These are phyloP conservation scores for Colletotrichum kahawae DNA, from an alignment of 2,329 filamentous ascomycete genomes.

Conservation along the genomic window DNA sequence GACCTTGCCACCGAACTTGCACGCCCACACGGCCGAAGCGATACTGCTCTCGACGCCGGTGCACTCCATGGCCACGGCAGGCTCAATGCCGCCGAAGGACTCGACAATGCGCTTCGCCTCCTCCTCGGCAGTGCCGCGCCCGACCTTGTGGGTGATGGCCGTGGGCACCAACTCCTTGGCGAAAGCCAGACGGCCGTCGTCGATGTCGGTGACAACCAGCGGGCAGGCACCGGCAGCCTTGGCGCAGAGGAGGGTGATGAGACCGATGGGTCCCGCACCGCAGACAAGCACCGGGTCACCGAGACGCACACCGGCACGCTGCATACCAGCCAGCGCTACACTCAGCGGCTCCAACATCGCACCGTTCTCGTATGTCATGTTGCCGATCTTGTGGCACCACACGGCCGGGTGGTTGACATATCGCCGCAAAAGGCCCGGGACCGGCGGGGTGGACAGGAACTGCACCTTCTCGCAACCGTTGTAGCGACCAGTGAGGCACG, in stretches of 20 bases:
- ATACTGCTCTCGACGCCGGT: slow-evolving; percentile 94
- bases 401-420: slow-evolving; percentile 94
- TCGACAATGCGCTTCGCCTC: slow-evolving; percentile 71
- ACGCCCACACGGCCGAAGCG: slow-evolving; percentile 82
- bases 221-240: slow-evolving; percentile 88
- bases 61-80: slow-evolving; percentile 85
- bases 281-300: slow-evolving; percentile 90
- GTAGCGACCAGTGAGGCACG: slow-evolving; percentile 90
- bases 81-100: slow-evolving; percentile 79
- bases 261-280: slow-evolving; percentile 91
- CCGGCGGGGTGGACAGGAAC: slow-evolving; percentile 91
- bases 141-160: slow-evolving; percentile 81
- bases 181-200: slow-evolving; percentile 82
- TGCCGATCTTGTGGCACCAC: slow-evolving; percentile 95
- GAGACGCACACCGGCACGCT: slow-evolving; percentile 79
- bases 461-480: slow-evolving; percentile 88
- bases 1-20: slow-evolving; percentile 95
- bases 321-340: slow-evolving; percentile 87
- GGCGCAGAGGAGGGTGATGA: slow-evolving; percentile 85
- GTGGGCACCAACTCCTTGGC: slow-evolving; percentile 83
- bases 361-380: slow-evolving; percentile 91
- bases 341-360: slow-evolving; percentile 89
- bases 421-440: slow-evolving; percentile 83
- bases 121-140: slow-evolving; percentile 69
- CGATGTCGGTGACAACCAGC: slow-evolving; percentile 93